A percentile compares a stretch with the other conserved stretches of the same genome.
Conservation (phyloP, 805 yeast genomes). For the Candida pseudofarinosa region DNA sequence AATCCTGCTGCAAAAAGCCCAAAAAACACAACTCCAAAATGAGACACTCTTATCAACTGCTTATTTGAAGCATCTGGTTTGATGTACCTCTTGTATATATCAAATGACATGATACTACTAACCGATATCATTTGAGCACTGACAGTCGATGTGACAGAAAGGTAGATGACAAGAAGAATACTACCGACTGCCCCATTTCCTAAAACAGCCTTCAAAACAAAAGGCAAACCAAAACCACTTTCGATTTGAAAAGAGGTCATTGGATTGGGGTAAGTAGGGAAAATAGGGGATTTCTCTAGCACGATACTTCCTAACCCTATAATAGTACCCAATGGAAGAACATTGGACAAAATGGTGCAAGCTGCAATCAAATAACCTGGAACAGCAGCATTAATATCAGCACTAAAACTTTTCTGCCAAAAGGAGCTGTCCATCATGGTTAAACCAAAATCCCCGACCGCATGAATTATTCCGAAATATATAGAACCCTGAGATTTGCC, state of each 20-base stretch:
- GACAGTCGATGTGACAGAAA: conserved; percentile 40
- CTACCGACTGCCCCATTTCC: conserved; percentile 31
- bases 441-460: conserved; percentile 34
- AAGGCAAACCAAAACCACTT: conserved; percentile 28
- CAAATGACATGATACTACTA: conserved; percentile 41
- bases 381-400: conserved; percentile 32
- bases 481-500: conserved; percentile 32
- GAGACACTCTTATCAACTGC: conserved; percentile 39
- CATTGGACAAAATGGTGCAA: conserved; percentile 25
- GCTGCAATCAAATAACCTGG: conserved; percentile 37
- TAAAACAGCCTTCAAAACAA: conserved; percentile 24
- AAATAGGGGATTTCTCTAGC: conserved; percentile 19
- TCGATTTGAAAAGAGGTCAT: conserved; percentile 24
- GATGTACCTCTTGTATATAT: conserved; percentile 42
- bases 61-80: conserved; percentile 40
- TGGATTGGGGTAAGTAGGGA: conserved; percentile 30
- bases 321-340: conserved; percentile 33
- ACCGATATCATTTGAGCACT: conserved; percentile 40
- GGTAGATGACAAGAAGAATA: conserved; percentile 28
- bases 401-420: conserved; percentile 39
- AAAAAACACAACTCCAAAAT: conserved; percentile 35
- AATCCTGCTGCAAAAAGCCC: conserved; percentile 36
- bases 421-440: conserved; percentile 37
- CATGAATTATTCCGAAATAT: conserved; percentile 30
- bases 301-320: conserved; percentile 30